Percentiles rank a stretch among this genome's conserved stretches.
Conservation (phyloP, 352 stramenopile species). For the Pythium aristosporum region DNA sequence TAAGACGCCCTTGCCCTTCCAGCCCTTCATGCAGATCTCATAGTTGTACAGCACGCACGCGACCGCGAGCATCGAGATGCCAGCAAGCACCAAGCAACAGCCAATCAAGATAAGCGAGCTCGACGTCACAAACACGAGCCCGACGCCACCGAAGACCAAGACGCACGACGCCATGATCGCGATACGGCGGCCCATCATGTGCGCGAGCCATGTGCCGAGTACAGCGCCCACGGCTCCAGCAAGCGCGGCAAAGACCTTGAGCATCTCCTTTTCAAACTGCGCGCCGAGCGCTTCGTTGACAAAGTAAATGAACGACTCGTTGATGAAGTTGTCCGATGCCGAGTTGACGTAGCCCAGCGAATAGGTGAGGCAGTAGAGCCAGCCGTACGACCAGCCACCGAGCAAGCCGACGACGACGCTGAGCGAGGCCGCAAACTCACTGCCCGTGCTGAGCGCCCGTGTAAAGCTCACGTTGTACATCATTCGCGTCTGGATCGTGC, state of each 20-base stretch:
- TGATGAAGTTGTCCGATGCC: slow-evolving; percentile 68
- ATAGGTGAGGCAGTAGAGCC: slow-evolving; percentile 79
- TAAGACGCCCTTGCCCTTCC: slow-evolving; percentile 86
- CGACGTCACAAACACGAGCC: slow-evolving; percentile 67
- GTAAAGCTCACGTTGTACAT: slow-evolving; percentile 92
- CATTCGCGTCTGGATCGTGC: slow-evolving; percentile 87
- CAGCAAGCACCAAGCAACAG: slow-evolving; percentile 61
- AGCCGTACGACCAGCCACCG: slow-evolving; percentile 75
- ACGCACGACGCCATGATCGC: slow-evolving; percentile 60
- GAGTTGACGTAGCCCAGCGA: slow-evolving; percentile 84
- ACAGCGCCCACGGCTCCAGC: slow-evolving; percentile 53
- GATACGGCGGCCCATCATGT: slow-evolving; percentile 62
- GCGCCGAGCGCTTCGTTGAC: slow-evolving; percentile 50
- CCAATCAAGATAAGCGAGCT: slow-evolving; percentile 66
- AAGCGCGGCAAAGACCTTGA: slow-evolving; percentile 71
- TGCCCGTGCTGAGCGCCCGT: slow-evolving; percentile 74
- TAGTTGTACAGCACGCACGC: slow-evolving; percentile 84
- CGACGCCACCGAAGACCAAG: slow-evolving; percentile 61
- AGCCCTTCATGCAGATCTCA: slow-evolving; percentile 84
- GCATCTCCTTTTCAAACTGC: slow-evolving; percentile 55
- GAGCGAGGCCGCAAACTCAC: slow-evolving; percentile 76
- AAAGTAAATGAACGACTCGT: slow-evolving; percentile 84
- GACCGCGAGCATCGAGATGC: slow-evolving; percentile 80
- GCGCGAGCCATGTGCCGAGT: slow-evolving; percentile 45
- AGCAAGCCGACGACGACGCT: slow-evolving; percentile 72